Percentiles rank a stretch among this genome's conserved stretches.
Evolutionary conservation across 2,329 filamentous ascomycete species (phyloP).

Genomic region (Zalaria sp.): DNA sequence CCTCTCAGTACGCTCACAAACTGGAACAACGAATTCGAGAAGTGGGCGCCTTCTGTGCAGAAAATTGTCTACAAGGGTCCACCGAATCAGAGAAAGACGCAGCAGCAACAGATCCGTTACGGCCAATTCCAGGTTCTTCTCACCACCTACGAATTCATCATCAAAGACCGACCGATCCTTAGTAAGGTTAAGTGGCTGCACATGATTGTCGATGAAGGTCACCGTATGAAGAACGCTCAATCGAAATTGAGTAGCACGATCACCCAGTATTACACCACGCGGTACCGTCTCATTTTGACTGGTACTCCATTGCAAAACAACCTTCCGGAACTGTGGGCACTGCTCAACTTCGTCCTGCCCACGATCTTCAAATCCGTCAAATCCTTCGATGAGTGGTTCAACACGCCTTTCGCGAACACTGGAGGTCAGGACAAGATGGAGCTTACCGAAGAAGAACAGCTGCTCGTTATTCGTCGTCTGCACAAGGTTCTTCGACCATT

Average conservation of each 20-base stretch:
- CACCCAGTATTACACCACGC: constrained; percentile 85
- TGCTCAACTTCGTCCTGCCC: constrained; percentile 95
- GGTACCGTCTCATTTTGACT: constrained; percentile 91
- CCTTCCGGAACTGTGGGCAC: constrained; percentile 85
- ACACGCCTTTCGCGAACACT: constrained; percentile 96
- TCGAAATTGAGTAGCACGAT: constrained; percentile 94
- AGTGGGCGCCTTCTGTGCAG: constrained; percentile 81
- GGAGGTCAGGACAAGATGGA: constrained; percentile 98
- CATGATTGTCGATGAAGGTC: constrained; percentile 99
- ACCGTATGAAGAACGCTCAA: constrained; percentile 97
- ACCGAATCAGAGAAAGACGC: constrained; percentile 71
- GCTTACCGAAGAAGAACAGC: constrained; percentile 96
- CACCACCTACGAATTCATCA: constrained; percentile 98
- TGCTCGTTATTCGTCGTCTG: constrained; percentile 92
- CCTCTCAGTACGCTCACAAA: constrained; percentile 94
- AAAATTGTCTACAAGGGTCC: constrained; percentile 96
- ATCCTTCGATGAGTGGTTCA: constrained; percentile 99
- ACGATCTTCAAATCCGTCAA: constrained; percentile 99
- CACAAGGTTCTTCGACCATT: constrained; percentile 97
- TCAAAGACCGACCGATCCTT: constrained; percentile 89
- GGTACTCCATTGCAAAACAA: constrained; percentile 98
- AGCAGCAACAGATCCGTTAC: constrained; percentile 87
- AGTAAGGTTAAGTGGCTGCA: constrained; percentile 99
- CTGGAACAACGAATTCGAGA: constrained; percentile 97
- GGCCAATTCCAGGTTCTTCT: constrained; percentile 92